Evolutionary conservation across 345 rosid species (phyloP).

Genomic region (Reutealis trisperma): DNA sequence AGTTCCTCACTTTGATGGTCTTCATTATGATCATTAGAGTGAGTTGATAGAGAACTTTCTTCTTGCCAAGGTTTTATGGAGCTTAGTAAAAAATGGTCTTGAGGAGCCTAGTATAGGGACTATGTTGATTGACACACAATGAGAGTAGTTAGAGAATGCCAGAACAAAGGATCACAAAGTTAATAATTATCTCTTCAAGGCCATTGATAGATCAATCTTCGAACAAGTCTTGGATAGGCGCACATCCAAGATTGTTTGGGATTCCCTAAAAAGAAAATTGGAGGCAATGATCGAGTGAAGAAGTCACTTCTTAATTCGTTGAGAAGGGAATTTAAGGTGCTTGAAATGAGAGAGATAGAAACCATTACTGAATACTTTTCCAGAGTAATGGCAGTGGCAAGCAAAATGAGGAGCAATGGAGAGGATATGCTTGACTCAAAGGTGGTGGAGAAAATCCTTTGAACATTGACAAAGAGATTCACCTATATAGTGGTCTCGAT

Average conservation of each 20-base stretch:
- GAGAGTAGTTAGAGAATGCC: not conserved
- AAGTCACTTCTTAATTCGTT: not conserved
- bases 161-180: not conserved
- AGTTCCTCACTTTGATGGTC: not conserved
- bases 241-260: constrained; percentile 15
- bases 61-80: constrained; percentile 1
- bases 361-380: too few species aligned
- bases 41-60: constrained; percentile 21
- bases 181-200: constrained; percentile 1
- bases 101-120: not conserved
- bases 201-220: constrained; percentile 15
- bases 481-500: not conserved
- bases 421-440: not conserved
- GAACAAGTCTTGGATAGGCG: constrained; percentile 15
- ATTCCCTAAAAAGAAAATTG: not conserved
- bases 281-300: not conserved
- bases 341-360: too few species aligned
- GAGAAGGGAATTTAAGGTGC: too few species aligned
- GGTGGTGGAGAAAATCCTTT: too few species aligned
- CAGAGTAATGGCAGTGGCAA: too few species aligned
- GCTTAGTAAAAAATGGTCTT: constrained; percentile 9
- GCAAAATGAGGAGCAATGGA: not conserved
- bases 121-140: too few species aligned
- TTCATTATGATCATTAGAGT: constrained; percentile 9
- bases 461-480: not conserved